Base-by-base conservation (phyloP, 108 stramenopile species). In the Bacterosira constricta region DNA sequence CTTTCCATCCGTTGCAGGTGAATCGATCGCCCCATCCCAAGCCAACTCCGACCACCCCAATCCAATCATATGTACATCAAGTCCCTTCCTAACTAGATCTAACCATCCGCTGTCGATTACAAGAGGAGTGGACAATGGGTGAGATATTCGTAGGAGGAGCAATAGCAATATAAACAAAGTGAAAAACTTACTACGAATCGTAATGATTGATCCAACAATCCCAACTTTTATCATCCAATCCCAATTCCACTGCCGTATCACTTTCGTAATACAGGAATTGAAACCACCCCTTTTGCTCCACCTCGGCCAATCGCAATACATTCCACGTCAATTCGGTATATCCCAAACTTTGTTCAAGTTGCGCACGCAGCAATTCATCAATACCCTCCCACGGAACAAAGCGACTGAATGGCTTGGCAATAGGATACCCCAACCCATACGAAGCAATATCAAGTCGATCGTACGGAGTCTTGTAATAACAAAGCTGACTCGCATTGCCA, bases 121-220 rank as follows among this genome's bases (percentile, higher is more conserved):
- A n/a, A n/a, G n/a, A n/a, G n/a, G n/a, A n/a, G n/a, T n/a, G n/a
- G n/a, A n/a, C n/a, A n/a, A n/a, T n/a, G n/a, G n/a, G n/a, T n/a
- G n/a, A n/a, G n/a, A n/a, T n/a, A n/a, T n/a, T n/a, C n/a, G n/a
- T n/a, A n/a, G n/a, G n/a, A n/a, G n/a, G n/a, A n/a, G n/a, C n/a
- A n/a, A n/a, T n/a, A n/a, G n/a, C n/a, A n/a, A n/a, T n/a, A n/a
- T n/a, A n/a, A n/a, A n/a, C n/a, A n/a, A n/a, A n/a, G n/a, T n/a
- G n/a, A n/a, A n/a, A n/a, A n/a, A n/a, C n/a, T n/a, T n/a, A n/a
- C n/a, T 69, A 77, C 34, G 38, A 39, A 35, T 55, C 29, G 50
- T 70, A 77, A 45, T 77, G 75, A 35, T 70, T 77, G n/a, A 39
- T 38, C 44, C 57, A 69, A 51, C 75, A 77, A 66, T 77, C 75